Conservation (phyloP, 306 rosid genomes). For the Alnus glutinosa region DNA sequence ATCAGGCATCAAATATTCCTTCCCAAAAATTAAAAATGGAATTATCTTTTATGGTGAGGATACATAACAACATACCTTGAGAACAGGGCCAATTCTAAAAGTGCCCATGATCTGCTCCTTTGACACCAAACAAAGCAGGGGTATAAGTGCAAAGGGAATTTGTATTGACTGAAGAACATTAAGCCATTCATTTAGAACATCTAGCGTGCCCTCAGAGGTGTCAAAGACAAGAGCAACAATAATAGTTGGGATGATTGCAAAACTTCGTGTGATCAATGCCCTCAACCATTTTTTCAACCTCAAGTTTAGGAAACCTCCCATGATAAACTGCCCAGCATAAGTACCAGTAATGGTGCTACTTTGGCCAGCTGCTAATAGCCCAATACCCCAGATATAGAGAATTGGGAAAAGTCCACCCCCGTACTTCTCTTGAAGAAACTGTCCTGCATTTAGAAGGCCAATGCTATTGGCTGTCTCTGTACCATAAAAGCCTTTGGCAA, state of each 20-base stretch:
- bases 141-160: slow-evolving; percentile 96
- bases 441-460: slow-evolving; percentile 92
- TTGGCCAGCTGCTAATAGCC: slow-evolving; percentile 95
- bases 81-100: slow-evolving; percentile 75
- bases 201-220: slow-evolving; percentile 66
- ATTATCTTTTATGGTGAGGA: slow-evolving; percentile 6
- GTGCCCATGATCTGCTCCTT: slow-evolving; percentile 90
- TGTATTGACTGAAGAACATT: slow-evolving; percentile 96
- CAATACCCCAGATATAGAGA: slow-evolving; percentile 90
- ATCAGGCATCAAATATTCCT: slow-evolving; percentile 1
- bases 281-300: slow-evolving; percentile 91
- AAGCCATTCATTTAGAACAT: slow-evolving; percentile 91
- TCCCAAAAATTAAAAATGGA: neutral
- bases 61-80: slow-evolving; percentile 57
- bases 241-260: slow-evolving; percentile 83
- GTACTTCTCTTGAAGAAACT: slow-evolving; percentile 82
- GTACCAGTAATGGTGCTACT: slow-evolving; percentile 99
- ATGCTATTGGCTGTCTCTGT: slow-evolving; percentile 69
- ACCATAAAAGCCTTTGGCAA: slow-evolving; percentile 87
- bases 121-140: slow-evolving; percentile 87
- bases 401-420: slow-evolving; percentile 91
- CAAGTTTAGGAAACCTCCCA: slow-evolving; percentile 91
- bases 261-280: slow-evolving; percentile 88
- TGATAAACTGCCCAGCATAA: slow-evolving; percentile 98
- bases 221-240: slow-evolving; percentile 83